Evolutionary conservation across 192 early-diverging fungal species (phyloP).

Genomic region (Irineochytrium annulatum): DNA sequence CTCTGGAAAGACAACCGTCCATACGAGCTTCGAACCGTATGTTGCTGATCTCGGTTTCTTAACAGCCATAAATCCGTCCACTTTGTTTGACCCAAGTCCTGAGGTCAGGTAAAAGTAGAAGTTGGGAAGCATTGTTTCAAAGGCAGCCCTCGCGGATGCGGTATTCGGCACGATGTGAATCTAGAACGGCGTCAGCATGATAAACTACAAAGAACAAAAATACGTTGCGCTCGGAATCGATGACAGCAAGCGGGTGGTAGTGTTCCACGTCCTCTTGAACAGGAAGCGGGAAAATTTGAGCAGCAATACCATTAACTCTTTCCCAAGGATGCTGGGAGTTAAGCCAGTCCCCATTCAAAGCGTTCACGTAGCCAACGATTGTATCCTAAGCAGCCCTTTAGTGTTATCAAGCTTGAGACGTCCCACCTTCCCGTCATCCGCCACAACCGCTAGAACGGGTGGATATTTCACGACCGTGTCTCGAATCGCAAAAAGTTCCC

Average conservation of each 20-base stretch:
- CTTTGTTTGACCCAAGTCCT: constrained; percentile 33
- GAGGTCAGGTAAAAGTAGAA: constrained; percentile 67
- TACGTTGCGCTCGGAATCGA: constrained; percentile 28
- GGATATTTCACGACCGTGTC: constrained; percentile 64
- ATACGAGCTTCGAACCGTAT: constrained; percentile 21
- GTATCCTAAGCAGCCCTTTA: background rate
- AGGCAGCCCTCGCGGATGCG: constrained; percentile 40
- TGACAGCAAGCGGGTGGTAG: constrained; percentile 24
- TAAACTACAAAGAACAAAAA: constrained; percentile 27
- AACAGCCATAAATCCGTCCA: constrained; percentile 48
- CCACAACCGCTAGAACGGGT: constrained; percentile 67
- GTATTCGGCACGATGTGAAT: constrained; percentile 65
- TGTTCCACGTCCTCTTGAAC: constrained; percentile 26
- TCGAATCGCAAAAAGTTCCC: constrained; percentile 50
- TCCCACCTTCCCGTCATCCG: constrained; percentile 23
- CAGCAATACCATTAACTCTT: background rate
- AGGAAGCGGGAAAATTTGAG: constrained; percentile 23
- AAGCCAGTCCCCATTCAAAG: constrained; percentile 50
- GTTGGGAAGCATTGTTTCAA: constrained; percentile 49
- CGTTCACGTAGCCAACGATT: constrained; percentile 50
- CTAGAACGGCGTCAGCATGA: constrained; percentile 26
- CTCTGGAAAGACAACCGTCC: constrained; percentile 31
- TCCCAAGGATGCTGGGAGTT: background rate
- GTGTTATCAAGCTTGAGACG: constrained; percentile 13
- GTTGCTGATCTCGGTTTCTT: constrained; percentile 1